Base-by-base conservation (phyloP, 148 eudicot species). In the Vaccinium macrocarpon region DNA sequence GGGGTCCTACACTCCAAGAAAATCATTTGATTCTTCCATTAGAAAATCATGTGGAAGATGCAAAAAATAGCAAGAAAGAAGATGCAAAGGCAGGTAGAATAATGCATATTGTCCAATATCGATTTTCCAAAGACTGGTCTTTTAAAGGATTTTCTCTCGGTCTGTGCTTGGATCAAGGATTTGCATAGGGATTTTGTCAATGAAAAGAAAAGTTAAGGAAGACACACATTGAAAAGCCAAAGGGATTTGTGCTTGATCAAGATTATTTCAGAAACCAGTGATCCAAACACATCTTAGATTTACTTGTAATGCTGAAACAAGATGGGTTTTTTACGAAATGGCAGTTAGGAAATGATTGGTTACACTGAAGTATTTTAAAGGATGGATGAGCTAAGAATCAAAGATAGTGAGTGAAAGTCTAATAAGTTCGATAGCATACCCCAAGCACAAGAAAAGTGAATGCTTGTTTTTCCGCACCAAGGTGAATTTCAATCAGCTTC, bases 401-500 rank as follows among this genome's bases (percentile, higher is more conserved):
- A 72, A 74, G 9, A 29, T 53, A 27, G 32, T 35, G 3, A 10
- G 0, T 32, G 51, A 42, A 59, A 68, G 18, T 21, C 38, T 38
- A 4, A 56, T 27, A 50, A 0, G 78, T 29, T 51, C 0, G 49
- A 64, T 27, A 25, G 71, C 91, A 79, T 90, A 95, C 98, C 94
- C 90, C 96, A 55, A 89, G 86, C 74, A 87, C 91, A 77, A 95
- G 92, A 78, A 95, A 95, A 16, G 89, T 88, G 89, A 94, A 95
- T 14, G 92, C 92, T 85, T 95, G 94, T 48, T 91, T 90, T 35
- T 94, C 97, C 3, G 88, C 86, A 0, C 97, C 95, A 10, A 96
- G 93, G 84, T 94, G 85, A 57, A 89, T 91, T 55, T 96, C 98
- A 5, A 96, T 92, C 81, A 93, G 91, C 88, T 96, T 96, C 87